Evolutionary conservation across 768 basidiomycete genomes (phyloP), one percentile per base, ranked within the genome.

Genomic region (Trametes sanguinea): DNA sequence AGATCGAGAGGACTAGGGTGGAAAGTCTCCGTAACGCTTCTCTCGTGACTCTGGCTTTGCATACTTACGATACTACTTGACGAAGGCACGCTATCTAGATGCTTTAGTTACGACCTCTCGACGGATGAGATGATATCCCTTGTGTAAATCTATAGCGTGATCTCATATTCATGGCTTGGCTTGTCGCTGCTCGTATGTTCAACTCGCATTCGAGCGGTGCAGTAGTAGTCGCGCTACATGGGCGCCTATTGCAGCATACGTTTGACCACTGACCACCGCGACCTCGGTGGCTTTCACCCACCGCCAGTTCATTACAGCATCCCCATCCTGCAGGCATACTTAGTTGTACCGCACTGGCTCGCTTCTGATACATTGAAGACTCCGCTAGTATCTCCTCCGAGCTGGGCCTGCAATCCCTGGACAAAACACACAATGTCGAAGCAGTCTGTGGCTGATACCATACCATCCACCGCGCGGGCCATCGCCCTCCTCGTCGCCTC

Each of bases 401-500:
- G 6, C 35, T 37, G 6, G 1, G 35, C 35, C 16, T 10, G 10
- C 35, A 17, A 35, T 14, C 11, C 48, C 6, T 17, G 17, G 22
- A 22, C 22, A 22, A 22, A 22, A 22, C 22, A 22, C 22, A 22
- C 35, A 2, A 81, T 81, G 80, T 81, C 80, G 44, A 76, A 79
- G 60, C 68, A 73, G 2, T 71, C 76, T 59, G 73, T 75, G 6
- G 75, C 85, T 37, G 88, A 91, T 61, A 86, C 83, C 22, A 82
- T 94, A 35, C 92, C 92, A n/a, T 81, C 88, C n/a, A 89, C 90
- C 22, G 93, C 92, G 29, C 83, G 91, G 54, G 83, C 90, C 43
- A 92, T 94, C 56, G 92, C 92, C 0, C 84, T 94, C 37, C 80
- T 94, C 4, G 82, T 94, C 30, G 89, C 92, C 2, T 88, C 92